Conservation (phyloP, 208 protist genomes). For the Naegleria gruberi region DNA sequence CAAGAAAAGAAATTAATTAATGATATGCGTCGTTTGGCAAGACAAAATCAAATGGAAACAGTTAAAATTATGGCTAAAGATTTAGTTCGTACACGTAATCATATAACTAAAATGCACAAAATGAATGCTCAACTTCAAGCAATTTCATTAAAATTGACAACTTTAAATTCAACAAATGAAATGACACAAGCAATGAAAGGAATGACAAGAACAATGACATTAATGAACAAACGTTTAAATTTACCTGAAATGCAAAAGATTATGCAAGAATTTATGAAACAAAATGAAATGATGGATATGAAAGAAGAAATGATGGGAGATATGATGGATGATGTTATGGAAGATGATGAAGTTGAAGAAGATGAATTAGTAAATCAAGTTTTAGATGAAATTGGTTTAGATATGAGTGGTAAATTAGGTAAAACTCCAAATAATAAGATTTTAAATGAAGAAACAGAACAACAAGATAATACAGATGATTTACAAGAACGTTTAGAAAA, state of each 20-base stretch:
- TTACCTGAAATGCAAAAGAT: slow-evolving; percentile 90
- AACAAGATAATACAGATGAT: background rate
- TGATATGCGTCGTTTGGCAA: slow-evolving; percentile 92
- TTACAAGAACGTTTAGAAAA: slow-evolving; percentile 2
- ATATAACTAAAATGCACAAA: slow-evolving; percentile 89
- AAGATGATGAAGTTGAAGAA: background rate
- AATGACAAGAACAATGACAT: slow-evolving; percentile 69
- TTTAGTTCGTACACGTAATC: slow-evolving; percentile 87
- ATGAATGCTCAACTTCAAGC: slow-evolving; percentile 94
- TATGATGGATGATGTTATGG: slow-evolving; percentile 55
- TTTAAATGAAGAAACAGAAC: background rate
- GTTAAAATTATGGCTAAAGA: slow-evolving; percentile 95
- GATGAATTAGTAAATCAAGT: slow-evolving; percentile 20
- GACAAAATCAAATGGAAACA: slow-evolving; percentile 87
- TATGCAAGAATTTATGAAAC: slow-evolving; percentile 95
- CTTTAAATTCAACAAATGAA: slow-evolving; percentile 72
- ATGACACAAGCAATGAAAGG: slow-evolving; percentile 82
- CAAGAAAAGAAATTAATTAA: slow-evolving; percentile 90
- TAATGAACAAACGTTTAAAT: slow-evolving; percentile 94
- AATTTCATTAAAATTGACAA: slow-evolving; percentile 52
- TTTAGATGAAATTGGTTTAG: slow-evolving; percentile 17
- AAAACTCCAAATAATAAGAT: background rate
- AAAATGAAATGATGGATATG: slow-evolving; percentile 94
- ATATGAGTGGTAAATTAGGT: background rate
- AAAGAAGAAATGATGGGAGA: slow-evolving; percentile 97